These are phyloP conservation scores for Tulasnella sp. DNA, from an alignment of 768 basidiomycete species.

Conservation along the genomic window DNA sequence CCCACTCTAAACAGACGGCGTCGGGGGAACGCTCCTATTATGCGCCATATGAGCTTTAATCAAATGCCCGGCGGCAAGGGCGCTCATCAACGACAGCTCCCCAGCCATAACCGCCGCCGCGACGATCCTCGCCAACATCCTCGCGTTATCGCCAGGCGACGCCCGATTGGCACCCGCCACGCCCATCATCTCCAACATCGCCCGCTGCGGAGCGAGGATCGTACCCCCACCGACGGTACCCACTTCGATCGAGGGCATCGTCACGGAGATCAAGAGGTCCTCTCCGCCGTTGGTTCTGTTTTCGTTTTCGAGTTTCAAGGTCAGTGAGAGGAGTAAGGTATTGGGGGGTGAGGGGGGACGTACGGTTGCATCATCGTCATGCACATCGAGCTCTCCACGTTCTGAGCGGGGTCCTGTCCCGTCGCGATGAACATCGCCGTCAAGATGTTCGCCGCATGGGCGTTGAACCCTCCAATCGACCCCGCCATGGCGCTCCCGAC, in stretches of 20 bases:
- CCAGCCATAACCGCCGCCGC: constrained; percentile 95
- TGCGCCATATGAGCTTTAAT: constrained; percentile 87
- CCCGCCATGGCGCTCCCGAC: constrained; percentile 98
- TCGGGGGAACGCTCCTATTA: constrained; percentile 78
- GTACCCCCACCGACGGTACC: constrained; percentile 97
- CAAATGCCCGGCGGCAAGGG: constrained; percentile 88
- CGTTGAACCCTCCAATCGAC: constrained; percentile 93
- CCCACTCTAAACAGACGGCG: constrained; percentile 47
- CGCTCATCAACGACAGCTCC: constrained; percentile 82
- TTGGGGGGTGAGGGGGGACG: constrained; percentile 28
- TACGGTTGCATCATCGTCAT: constrained; percentile 99
- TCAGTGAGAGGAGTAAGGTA: not conserved
- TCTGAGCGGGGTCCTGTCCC: constrained; percentile 98
- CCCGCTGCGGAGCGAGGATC: constrained; percentile 76
- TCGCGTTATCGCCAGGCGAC: constrained; percentile 80
- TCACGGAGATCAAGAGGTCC: constrained; percentile 83
- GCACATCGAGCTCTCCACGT: constrained; percentile 96
- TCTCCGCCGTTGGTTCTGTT: constrained; percentile 74
- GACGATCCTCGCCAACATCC: constrained; percentile 78
- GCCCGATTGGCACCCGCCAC: constrained; percentile 80
- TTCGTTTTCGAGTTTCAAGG: not conserved
- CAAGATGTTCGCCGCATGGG: constrained; percentile 94
- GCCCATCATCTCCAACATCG: constrained; percentile 89
- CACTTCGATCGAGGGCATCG: constrained; percentile 98
- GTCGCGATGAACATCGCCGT: constrained; percentile 93